Base-by-base conservation (phyloP, 257 asterid genomes). In the Scutellaria barbata region DNA sequence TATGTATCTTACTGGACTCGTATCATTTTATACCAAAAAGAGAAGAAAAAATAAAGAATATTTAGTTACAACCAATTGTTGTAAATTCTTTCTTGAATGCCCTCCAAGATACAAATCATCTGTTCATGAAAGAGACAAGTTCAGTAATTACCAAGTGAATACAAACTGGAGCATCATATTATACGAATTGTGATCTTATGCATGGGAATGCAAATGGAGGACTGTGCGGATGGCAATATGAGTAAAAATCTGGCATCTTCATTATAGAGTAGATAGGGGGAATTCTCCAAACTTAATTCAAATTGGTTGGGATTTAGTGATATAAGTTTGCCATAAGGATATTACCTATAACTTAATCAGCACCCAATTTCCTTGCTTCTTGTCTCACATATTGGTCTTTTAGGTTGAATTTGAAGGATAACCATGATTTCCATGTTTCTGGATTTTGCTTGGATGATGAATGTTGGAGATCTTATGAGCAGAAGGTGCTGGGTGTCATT, bases 381-480 rank as follows among this genome's bases (percentile, higher is more conserved):
- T 55, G 42, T 65, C 77, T 77, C 53, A 17, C 80, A 57, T 54
- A 66, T 65, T 81, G 64, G 55, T 30, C 35, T 51, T 80, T 61
- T 84, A 95, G 99, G 81, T 83, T 95, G 87, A 89, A 85, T 79
- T 80, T 95, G 82, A 89, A 85, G 85, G 94, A 85, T 67, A 81
- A 46, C 55, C 47, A 67, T 74, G 87, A 83, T 50, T 74, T 78
- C 84, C 81, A 71, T 78, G 77, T 61, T 76, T 81, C 77, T 69
- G 99, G 97, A 80, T 89, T 80, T 82, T 95, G 99, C 83, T 81
- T 82, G 86, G 95, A 95, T 65, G 88, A 92, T 74, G 99, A 95
- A 82, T 88, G 92, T 75, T 95, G 99, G 99, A 85, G 98, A 88
- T 76, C 87, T 39, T 92, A 88, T 53, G 99, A 95, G 87, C 92